These are phyloP conservation scores for Carex kokanica DNA, from an alignment of 176 grass and related monocot genomes.

Conservation along the genomic window DNA sequence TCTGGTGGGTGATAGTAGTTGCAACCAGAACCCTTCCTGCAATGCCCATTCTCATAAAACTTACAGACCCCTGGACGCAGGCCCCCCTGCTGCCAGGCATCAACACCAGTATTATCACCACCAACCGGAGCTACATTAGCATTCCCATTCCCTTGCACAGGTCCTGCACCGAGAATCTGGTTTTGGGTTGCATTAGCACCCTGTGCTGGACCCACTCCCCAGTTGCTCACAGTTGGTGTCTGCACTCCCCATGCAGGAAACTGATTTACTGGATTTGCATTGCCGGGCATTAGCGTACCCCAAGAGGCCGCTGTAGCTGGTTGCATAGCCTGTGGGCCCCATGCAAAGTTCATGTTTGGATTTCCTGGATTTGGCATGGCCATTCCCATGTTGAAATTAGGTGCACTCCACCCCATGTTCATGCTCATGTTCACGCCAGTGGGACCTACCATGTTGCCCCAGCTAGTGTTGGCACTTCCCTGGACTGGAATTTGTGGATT, in stretches of 20 bases:
- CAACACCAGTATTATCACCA: conserved; percentile 34
- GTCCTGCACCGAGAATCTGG: conserved; percentile 16
- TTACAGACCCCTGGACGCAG: conserved; percentile 27
- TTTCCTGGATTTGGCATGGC: conserved; percentile 52
- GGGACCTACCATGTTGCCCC: conserved; percentile 55
- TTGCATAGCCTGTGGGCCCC: conserved; percentile 54
- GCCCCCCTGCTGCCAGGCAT: conserved; percentile 28
- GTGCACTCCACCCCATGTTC: conserved; percentile 33
- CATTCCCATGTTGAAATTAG: conserved; percentile 72
- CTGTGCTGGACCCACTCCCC: conserved; percentile 49
- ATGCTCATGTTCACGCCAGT: conserved; percentile 39
- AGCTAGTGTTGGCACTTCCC: conserved; percentile 49
- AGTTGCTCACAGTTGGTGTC: conserved; percentile 37
- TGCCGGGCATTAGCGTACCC: conserved; percentile 49
- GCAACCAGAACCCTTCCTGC: conserved; percentile 35
- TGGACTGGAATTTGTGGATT: conserved; percentile 38
- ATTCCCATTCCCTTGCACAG: conserved; percentile 40
- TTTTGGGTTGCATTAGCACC: conserved; percentile 38
- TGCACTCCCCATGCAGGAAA: conserved; percentile 59
- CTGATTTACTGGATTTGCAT: conserved; percentile 53
- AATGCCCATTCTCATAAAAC: conserved; percentile 31
- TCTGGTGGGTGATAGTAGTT: conserved; percentile 33
- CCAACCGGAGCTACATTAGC: conserved; percentile 36
- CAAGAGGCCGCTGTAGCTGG: conserved; percentile 52
- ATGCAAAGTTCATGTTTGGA: conserved; percentile 55